Percentiles rank a stretch among this genome's conserved stretches.
Evolutionary conservation across 1,284 basidiomycete genomes (phyloP).

Genomic region (Trichosporon coremiiforme): DNA sequence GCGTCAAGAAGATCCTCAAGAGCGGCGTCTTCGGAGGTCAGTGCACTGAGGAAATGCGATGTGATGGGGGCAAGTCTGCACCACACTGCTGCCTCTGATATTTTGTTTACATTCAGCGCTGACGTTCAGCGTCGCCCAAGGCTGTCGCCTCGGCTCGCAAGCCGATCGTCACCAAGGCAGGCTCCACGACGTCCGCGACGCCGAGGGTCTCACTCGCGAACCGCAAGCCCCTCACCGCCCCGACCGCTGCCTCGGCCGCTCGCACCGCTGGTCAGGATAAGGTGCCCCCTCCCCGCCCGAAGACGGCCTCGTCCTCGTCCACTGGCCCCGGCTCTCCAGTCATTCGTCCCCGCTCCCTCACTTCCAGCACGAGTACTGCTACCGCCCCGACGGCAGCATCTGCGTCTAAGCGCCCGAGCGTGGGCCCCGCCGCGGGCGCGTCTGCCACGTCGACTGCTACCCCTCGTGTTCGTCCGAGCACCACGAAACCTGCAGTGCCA

Average conservation of each 20-base stretch:
- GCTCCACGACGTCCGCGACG: slow-evolving; percentile 19
- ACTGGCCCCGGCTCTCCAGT: slow-evolving; percentile 28
- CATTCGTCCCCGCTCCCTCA: slow-evolving; percentile 21
- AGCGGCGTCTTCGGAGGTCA: slow-evolving; percentile 52
- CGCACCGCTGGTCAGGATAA: slow-evolving; percentile 20
- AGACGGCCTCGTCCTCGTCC: slow-evolving; percentile 29
- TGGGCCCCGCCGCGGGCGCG: slow-evolving; percentile 4
- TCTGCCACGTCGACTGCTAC: slow-evolving; percentile 13
- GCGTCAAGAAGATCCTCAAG: slow-evolving; percentile 51
- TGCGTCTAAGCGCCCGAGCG: slow-evolving; percentile 8
- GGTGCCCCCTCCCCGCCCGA: slow-evolving; percentile 23
- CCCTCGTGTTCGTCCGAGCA: slow-evolving; percentile 19
- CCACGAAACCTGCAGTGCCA: slow-evolving; percentile 19
- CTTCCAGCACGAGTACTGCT: slow-evolving; percentile 23
- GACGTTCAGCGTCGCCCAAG: slow-evolving; percentile 25
- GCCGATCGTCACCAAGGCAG: slow-evolving; percentile 14
- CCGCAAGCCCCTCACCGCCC: slow-evolving; percentile 33
- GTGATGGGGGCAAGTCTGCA: not conserved
- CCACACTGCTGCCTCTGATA: not conserved
- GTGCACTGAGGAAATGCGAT: slow-evolving; percentile 21
- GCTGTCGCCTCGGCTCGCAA: slow-evolving; percentile 28
- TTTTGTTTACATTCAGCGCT: not conserved
- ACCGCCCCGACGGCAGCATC: slow-evolving; percentile 12
- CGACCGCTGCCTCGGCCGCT: slow-evolving; percentile 30
- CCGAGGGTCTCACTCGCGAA: slow-evolving; percentile 29